Base-by-base conservation (phyloP, 139 green algal species). In the Pseudopediastrum boryanum region DNA sequence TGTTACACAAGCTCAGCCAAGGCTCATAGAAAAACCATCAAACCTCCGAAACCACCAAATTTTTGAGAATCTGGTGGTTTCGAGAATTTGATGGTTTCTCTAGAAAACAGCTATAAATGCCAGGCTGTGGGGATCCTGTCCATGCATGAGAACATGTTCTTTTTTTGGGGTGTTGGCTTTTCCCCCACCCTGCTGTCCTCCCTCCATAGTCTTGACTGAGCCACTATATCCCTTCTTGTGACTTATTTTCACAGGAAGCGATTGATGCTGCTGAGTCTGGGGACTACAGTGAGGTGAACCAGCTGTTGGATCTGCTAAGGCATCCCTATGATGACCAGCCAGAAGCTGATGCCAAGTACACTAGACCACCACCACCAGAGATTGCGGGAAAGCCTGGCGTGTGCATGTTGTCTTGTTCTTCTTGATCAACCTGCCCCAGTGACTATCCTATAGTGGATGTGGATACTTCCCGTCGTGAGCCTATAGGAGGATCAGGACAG, bases 381-480 rank as follows among this genome's bases (percentile, higher is more conserved):
- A 87, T 89, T 82, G 76, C 79, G 33, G 35, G 43, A 4, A 71
- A 84, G 36, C 71, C 91, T 59, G 93, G 93, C 7, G 81, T 97
- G 27, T 93, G 93, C 83, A 83, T 94, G 67, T 85, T 97, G 31
- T 93, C 86, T 31, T 97, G 93, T 84, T 91, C 86, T 2, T 94
- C 90, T 0, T 94, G 71, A 84, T n/a, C n/a, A n/a, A n/a, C n/a
- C n/a, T n/a, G n/a, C n/a, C n/a, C n/a, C n/a, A n/a, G n/a, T n/a
- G n/a, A n/a, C n/a, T n/a, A n/a, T n/a, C n/a, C n/a, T n/a, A n/a
- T n/a, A n/a, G n/a, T n/a, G n/a, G n/a, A n/a, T n/a, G n/a, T n/a
- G n/a, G n/a, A n/a, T n/a, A n/a, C n/a, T n/a, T n/a, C n/a, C n/a
- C n/a, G n/a, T n/a, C n/a, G n/a, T n/a, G n/a, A n/a, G n/a, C n/a